Conservation (phyloP, 176 grass and related monocot species). For the maize (Zea mays) region Zm-B73-REFERENCE-NAM-5.0 NC_050103.1:142861001-142861500, state of each 20-base stretch:
- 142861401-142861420: background rate
- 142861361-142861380: background rate
- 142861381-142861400: background rate
- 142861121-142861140: constrained; percentile 10
- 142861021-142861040: background rate
- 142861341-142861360: no score
- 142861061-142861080: background rate
- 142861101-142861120: background rate
- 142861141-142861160: background rate
- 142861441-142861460: background rate
- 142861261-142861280: background rate
- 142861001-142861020: constrained; percentile 3
- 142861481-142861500: constrained; percentile 23
- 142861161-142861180: constrained; percentile 12
- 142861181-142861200: constrained; percentile 1
- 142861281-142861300: background rate
- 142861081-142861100: background rate
- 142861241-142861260: background rate
- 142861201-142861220: background rate
- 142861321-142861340: constrained; percentile 17
- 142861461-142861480: constrained; percentile 10
- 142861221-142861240: background rate
- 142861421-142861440: background rate
- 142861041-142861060: background rate
- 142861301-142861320: background rate